These are phyloP conservation scores for Eutrema japonicum DNA, from an alignment of 345 rosid species.

Conservation along the genomic window DNA sequence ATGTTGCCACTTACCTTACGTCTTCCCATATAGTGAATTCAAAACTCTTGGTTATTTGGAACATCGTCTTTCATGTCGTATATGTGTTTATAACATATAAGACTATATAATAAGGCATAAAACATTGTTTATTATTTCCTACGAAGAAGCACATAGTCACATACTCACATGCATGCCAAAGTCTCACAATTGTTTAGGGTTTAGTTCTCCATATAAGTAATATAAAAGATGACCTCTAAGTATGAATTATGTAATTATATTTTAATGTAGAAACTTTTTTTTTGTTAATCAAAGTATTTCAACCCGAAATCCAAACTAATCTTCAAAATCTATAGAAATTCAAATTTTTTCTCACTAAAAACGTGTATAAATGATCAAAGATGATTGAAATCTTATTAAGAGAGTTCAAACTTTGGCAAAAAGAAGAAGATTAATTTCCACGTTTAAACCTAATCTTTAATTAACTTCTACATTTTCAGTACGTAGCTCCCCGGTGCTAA, in stretches of 20 bases:
- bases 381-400: too few species aligned
- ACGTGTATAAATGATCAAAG: too few species aligned
- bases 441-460: background rate
- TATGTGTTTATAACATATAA: background rate
- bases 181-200: slow-evolving; percentile 5
- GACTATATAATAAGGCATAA: slow-evolving; percentile 3
- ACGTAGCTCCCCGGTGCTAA: background rate
- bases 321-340: too few species aligned
- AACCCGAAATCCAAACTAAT: too few species aligned
- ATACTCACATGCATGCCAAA: slow-evolving; percentile 18
- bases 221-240: background rate
- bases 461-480: background rate
- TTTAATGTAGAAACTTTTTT: too few species aligned
- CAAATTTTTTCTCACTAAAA: too few species aligned
- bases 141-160: background rate
- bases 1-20: too few species aligned
- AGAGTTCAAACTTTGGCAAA: too few species aligned
- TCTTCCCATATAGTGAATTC: background rate
- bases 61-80: slow-evolving; percentile 6
- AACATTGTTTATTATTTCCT: background rate
- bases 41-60: background rate
- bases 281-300: too few species aligned
- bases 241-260: background rate
- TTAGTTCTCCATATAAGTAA: background rate
- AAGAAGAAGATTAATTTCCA: too few species aligned